phyloP scores from a whole-genome alignment of 208 protist species.

The Trypanosoma platydactyli region DNA sequence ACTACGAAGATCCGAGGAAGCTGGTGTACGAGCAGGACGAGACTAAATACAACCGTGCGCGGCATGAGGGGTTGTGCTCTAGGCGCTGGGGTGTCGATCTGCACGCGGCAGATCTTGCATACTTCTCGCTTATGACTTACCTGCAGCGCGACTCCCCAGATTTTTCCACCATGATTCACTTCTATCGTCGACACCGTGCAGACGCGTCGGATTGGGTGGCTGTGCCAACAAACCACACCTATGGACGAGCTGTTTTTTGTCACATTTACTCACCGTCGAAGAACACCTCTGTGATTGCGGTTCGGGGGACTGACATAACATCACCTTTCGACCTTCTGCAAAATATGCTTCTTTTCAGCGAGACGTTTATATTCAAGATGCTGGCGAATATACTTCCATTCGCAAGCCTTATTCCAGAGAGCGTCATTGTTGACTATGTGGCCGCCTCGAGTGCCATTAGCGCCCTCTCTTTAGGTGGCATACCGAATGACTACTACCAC shows the following conservation, averaged over 20 bases:
- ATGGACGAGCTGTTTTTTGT: conserved; percentile 25
- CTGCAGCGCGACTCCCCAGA: conserved; percentile 19
- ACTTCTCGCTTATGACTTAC: conserved; percentile 30
- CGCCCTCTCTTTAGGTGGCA: not conserved
- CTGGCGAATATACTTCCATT: conserved; percentile 27
- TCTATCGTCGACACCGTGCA: conserved; percentile 23
- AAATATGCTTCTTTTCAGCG: conserved; percentile 33
- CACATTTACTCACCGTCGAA: conserved; percentile 26
- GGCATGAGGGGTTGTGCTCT: conserved; percentile 19
- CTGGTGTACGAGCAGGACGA: conserved; percentile 14
- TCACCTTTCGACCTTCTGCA: conserved; percentile 33
- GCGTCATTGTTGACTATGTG: conserved; percentile 27
- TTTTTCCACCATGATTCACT: conserved; percentile 20
- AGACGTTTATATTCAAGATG: conserved; percentile 27
- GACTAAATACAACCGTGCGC: not conserved
- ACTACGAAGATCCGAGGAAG: conserved; percentile 2
- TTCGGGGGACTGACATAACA: conserved; percentile 30
- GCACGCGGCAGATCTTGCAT: conserved; percentile 23
- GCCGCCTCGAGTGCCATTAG: conserved; percentile 25
- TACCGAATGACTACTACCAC: conserved; percentile 25
- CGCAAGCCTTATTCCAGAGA: conserved; percentile 24
- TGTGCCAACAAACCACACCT: conserved; percentile 22
- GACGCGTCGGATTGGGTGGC: conserved; percentile 21
- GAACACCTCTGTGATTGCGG: conserved; percentile 36
- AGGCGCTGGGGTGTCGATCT: conserved; percentile 18